These are phyloP conservation scores for Lentinula sp. DNA, from an alignment of 768 basidiomycete species.

Conservation along the genomic window DNA sequence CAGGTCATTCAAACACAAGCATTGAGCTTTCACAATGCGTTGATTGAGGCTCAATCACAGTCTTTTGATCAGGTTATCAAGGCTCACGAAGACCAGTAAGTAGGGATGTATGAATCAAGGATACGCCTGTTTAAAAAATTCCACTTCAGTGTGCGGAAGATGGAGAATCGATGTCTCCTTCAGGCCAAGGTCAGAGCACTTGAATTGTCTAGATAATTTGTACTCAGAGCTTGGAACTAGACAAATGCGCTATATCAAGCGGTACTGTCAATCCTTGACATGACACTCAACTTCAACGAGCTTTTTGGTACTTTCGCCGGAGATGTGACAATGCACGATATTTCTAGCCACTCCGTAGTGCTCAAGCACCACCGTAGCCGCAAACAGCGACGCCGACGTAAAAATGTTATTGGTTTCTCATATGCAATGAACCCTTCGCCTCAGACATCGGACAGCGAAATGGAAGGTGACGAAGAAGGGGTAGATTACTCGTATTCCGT, in stretches of 20 bases:
- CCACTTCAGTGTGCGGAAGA: constrained; percentile 45
- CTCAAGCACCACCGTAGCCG: constrained; percentile 59
- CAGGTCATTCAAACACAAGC: constrained; percentile 70
- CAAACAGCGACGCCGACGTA: constrained; percentile 46
- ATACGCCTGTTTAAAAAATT: not conserved
- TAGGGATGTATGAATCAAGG: not conserved
- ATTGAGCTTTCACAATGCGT: constrained; percentile 48
- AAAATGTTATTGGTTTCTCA: constrained; percentile 60
- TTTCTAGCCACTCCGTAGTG: constrained; percentile 42
- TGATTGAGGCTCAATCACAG: constrained; percentile 46
- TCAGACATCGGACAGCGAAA: constrained; percentile 25
- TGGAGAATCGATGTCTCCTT: constrained; percentile 60
- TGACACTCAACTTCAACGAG: constrained; percentile 65
- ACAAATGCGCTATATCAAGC: constrained; percentile 59
- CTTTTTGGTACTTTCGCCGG: constrained; percentile 57
- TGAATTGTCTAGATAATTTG: not conserved
- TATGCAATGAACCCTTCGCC: constrained; percentile 19
- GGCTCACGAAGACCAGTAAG: constrained; percentile 67
- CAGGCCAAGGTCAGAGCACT: constrained; percentile 31
- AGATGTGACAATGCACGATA: constrained; percentile 52
- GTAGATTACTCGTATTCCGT: constrained; percentile 29
- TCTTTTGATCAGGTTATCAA: constrained; percentile 67
- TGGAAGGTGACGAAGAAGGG: constrained; percentile 24
- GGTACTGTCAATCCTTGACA: constrained; percentile 66
- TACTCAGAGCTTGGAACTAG: constrained; percentile 24